Base-by-base conservation (phyloP, 139 green algal species). In the Chlamydomonas sphaeroides region DNA sequence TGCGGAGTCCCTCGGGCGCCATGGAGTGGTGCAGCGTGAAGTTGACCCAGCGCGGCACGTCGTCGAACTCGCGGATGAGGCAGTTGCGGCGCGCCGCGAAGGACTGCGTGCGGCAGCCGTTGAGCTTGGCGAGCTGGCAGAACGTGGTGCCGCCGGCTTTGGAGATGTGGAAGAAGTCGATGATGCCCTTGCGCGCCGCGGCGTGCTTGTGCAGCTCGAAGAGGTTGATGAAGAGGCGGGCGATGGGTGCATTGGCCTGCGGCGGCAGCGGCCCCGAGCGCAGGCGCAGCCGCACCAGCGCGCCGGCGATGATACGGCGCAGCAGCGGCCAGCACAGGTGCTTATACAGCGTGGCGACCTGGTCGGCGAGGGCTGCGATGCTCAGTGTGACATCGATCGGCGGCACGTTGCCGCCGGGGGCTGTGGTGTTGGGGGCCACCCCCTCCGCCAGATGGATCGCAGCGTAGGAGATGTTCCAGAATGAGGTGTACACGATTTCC, bases 11-110 rank as follows among this genome's bases (percentile, higher is more conserved):
- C 2, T 39, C 25, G 1, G 83, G 73, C 14, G 72, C 65, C 21
- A 87, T 66, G 36, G 41, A 56, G 15, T 33, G 20, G 74, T 87
- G 83, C 30, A 75, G 66, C 14, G 53, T 33, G 53, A 66, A 33
- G 39, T 68, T 79, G 1, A 87, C 74, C 83, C 83, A 87, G 56
- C 72, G 73, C 66, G 83, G 83, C 66, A 79, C 45, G 66, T 87
- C 83, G 35, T 83, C 74, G 33, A 87, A 87, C 45, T 83, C 74
- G 20, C 67, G 65, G 32, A 87, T 71, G 25, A 87, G 83, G 74
- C 83, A 87, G 74, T 87, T 87, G 42, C 83, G 49, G 23, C 71
- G 65, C 10, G 59, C 65, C 1, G 62, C 63, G 53, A 81, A 81
- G 66, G 78, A 80, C 73, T 87, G 66, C 48, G 77, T 84, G 17